Conservation (phyloP, 2,329 filamentous ascomycete genomes). For the Aspergillus ustus region DNA sequence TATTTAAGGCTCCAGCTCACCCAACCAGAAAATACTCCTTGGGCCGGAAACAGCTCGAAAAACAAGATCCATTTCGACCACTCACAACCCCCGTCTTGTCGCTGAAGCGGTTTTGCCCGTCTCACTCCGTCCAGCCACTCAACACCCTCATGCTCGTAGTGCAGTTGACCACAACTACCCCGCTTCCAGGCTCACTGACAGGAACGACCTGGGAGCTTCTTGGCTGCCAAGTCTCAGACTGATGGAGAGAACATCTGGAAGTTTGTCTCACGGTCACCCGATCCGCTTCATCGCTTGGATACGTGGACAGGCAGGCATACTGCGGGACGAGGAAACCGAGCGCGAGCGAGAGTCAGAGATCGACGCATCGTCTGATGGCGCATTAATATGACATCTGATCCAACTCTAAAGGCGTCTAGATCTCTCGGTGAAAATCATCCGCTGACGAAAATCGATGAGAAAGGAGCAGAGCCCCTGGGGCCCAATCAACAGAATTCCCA, state of each 20-base stretch:
- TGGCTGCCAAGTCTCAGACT: conserved; percentile 15
- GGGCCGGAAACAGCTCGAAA: background rate
- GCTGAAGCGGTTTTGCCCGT: conserved; percentile 14
- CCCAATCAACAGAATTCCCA: conserved; percentile 9
- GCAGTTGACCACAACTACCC: conserved; percentile 7
- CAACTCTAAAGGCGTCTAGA: conserved; percentile 14
- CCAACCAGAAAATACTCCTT: conserved; percentile 5
- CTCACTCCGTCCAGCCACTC: conserved; percentile 13
- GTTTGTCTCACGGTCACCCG: conserved; percentile 19
- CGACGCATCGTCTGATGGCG: conserved; percentile 1
- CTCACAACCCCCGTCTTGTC: background rate
- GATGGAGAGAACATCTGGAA: conserved; percentile 2
- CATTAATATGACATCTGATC: conserved; percentile 6
- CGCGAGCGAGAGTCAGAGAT: background rate
- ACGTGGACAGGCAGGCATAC: background rate
- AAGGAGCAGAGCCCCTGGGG: background rate
- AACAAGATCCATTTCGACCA: conserved; percentile 5
- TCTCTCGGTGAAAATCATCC: conserved; percentile 16
- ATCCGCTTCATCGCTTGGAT: conserved; percentile 8
- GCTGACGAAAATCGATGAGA: conserved; percentile 12
- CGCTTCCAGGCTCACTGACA: conserved; percentile 16
- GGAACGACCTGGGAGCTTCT: conserved; percentile 13
- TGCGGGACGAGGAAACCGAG: background rate
- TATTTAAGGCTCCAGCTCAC: conserved; percentile 12
- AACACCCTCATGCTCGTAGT: conserved; percentile 10